A percentile compares a stretch with the other conserved stretches of the same genome.
These are phyloP conservation scores for Tetrahymena malaccensis DNA, from an alignment of 73 alveolate species.

Conservation along the genomic window DNA sequence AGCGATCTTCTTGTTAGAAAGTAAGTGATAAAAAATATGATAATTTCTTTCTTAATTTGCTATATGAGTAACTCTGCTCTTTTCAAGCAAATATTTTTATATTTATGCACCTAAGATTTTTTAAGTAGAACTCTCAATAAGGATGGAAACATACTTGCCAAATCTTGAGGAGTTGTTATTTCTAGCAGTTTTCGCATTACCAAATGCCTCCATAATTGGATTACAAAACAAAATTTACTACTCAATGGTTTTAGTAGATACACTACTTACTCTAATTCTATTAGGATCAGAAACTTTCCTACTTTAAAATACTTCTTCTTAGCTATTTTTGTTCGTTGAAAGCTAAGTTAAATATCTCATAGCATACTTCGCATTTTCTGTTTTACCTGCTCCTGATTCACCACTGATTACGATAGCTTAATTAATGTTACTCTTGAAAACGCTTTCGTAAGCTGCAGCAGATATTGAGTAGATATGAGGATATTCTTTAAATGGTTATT, in stretches of 20 bases:
- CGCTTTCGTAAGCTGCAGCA: slow-evolving; percentile 72
- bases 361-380: slow-evolving; percentile 97
- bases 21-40: slow-evolving; percentile 87
- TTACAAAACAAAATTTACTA: slow-evolving; percentile 89
- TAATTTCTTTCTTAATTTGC: slow-evolving; percentile 83
- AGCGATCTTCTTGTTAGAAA: neutral
- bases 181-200: slow-evolving; percentile 93
- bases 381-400: slow-evolving; percentile 99
- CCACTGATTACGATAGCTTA: slow-evolving; percentile 97
- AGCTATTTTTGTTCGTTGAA: neutral
- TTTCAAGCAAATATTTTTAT: slow-evolving; percentile 80
- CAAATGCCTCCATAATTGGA: slow-evolving; percentile 98
- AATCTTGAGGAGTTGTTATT: slow-evolving; percentile 91
- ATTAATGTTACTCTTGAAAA: slow-evolving; percentile 64
- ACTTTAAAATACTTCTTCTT: neutral
- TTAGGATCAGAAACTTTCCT: slow-evolving; percentile 2
- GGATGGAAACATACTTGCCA: slow-evolving; percentile 92
- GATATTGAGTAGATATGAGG: slow-evolving; percentile 92
- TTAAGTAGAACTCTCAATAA: slow-evolving; percentile 63
- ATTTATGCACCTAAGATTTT: slow-evolving; percentile 87
- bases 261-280: slow-evolving; percentile 10
- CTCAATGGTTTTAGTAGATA: slow-evolving; percentile 18
- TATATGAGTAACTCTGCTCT: slow-evolving; percentile 82
- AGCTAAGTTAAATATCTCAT: slow-evolving; percentile 81
- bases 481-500: slow-evolving; percentile 27